Percentiles rank a stretch among this genome's conserved stretches.
Conservation (phyloP, 805 yeast genomes). For the Ogataea philodendri region DNA sequence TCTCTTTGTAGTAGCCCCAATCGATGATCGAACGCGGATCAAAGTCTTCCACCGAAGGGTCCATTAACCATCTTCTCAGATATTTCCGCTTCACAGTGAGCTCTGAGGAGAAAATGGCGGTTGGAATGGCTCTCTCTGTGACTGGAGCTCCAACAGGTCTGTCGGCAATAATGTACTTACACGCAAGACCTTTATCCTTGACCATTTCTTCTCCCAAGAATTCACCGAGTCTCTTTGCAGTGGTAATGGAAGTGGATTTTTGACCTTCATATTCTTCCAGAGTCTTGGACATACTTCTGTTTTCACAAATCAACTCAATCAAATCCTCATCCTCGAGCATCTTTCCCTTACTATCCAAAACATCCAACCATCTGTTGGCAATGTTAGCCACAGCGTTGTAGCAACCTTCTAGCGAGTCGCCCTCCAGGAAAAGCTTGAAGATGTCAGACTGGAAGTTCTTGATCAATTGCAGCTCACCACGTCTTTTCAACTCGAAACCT, state of each 20-base stretch:
- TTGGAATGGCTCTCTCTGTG: conserved; percentile 95
- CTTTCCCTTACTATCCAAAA: conserved; percentile 79
- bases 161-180: conserved; percentile 86
- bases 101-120: conserved; percentile 90
- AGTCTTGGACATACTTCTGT: conserved; percentile 91
- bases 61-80: conserved; percentile 83
- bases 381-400: conserved; percentile 87
- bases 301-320: conserved; percentile 92
- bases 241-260: conserved; percentile 93
- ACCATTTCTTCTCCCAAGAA: conserved; percentile 96
- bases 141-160: conserved; percentile 85
- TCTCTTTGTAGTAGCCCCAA: conserved; percentile 89
- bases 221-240: conserved; percentile 90
- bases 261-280: conserved; percentile 85
- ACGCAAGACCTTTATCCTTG: conserved; percentile 92
- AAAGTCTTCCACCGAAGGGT: conserved; percentile 69
- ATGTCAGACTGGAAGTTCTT: conserved; percentile 95
- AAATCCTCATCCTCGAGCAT: conserved; percentile 92
- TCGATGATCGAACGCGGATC: conserved; percentile 89
- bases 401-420: conserved; percentile 73
- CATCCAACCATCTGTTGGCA: conserved; percentile 95
- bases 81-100: conserved; percentile 63
- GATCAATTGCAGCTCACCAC: conserved; percentile 92
- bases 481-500: conserved; percentile 93
- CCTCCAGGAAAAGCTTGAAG: conserved; percentile 87